A percentile compares a stretch with the other conserved stretches of the same genome.
Evolutionary conservation across 2,329 filamentous ascomycete species (phyloP).

Genomic region (Ophiocordyceps camponoti-saundersi): DNA sequence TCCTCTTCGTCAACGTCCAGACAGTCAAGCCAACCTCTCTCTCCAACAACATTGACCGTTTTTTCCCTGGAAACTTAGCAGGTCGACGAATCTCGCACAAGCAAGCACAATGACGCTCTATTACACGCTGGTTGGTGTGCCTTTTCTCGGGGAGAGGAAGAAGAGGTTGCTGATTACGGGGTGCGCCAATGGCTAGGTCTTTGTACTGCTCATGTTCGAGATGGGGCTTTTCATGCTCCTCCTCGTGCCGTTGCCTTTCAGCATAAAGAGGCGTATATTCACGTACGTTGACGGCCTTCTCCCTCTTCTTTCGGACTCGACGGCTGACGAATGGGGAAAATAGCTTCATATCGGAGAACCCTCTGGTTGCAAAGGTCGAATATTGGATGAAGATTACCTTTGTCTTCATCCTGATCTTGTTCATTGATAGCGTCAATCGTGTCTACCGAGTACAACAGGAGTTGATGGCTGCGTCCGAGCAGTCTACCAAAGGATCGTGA

Average conservation of each 20-base stretch:
- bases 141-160: not conserved
- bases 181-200: slow-evolving; percentile 41
- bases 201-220: slow-evolving; percentile 66
- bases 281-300: slow-evolving; percentile 26
- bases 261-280: slow-evolving; percentile 70
- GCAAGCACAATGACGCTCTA: slow-evolving; percentile 37
- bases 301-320: not conserved
- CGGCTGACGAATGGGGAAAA: not conserved
- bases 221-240: slow-evolving; percentile 68
- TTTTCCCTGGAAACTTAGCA: too few relatives aligned
- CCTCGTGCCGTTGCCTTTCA: slow-evolving; percentile 78
- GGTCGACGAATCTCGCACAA: not conserved
- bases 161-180: slow-evolving; percentile 6
- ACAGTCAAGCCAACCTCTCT: too few relatives aligned
- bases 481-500: slow-evolving; percentile 24
- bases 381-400: slow-evolving; percentile 99
- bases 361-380: slow-evolving; percentile 73
- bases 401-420: slow-evolving; percentile 96
- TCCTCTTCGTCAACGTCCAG: too few relatives aligned
- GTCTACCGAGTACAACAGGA: slow-evolving; percentile 95
- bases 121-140: slow-evolving; percentile 31
- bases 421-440: slow-evolving; percentile 88
- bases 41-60: too few relatives aligned
- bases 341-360: slow-evolving; percentile 87
- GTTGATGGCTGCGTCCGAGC: slow-evolving; percentile 55